These are phyloP conservation scores for Barnettozyma siamensis DNA, from an alignment of 805 yeast species.

Conservation along the genomic window DNA sequence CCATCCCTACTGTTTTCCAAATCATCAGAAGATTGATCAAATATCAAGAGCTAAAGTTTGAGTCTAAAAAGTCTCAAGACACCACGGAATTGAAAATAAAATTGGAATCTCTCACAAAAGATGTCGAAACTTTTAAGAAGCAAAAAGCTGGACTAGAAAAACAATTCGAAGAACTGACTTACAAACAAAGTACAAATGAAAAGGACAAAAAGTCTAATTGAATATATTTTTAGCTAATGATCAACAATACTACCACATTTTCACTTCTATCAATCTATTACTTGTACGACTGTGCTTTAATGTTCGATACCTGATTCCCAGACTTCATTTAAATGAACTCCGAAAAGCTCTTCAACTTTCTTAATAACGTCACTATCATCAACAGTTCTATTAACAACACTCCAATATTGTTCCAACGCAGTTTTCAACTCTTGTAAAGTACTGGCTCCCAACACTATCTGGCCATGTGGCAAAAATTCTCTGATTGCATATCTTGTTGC, in stretches of 20 bases:
- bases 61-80: constrained; percentile 10
- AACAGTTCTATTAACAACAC: constrained; percentile 30
- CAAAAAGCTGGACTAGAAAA: constrained; percentile 48
- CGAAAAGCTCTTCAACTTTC: constrained; percentile 43
- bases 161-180: constrained; percentile 39
- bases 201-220: constrained; percentile 25
- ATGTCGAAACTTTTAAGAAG: constrained; percentile 41
- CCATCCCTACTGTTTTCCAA: constrained; percentile 48
- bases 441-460: constrained; percentile 74
- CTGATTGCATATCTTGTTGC: constrained; percentile 72
- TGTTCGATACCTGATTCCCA: constrained; percentile 53
- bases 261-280: background rate
- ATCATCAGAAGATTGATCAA: constrained; percentile 48
- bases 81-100: constrained; percentile 12
- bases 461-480: constrained; percentile 34
- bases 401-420: constrained; percentile 56
- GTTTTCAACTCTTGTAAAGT: constrained; percentile 52
- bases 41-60: constrained; percentile 32
- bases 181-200: constrained; percentile 12
- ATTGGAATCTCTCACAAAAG: constrained; percentile 35
- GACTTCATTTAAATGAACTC: constrained; percentile 52
- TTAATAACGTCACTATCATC: constrained; percentile 29
- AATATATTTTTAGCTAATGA: too few species aligned
- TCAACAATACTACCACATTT: too few species aligned
- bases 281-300: background rate